Percentiles rank a stretch among this genome's conserved stretches.
Evolutionary conservation across 1,284 basidiomycete species (phyloP).

Genomic region (Tranzscheliella williamsii): DNA sequence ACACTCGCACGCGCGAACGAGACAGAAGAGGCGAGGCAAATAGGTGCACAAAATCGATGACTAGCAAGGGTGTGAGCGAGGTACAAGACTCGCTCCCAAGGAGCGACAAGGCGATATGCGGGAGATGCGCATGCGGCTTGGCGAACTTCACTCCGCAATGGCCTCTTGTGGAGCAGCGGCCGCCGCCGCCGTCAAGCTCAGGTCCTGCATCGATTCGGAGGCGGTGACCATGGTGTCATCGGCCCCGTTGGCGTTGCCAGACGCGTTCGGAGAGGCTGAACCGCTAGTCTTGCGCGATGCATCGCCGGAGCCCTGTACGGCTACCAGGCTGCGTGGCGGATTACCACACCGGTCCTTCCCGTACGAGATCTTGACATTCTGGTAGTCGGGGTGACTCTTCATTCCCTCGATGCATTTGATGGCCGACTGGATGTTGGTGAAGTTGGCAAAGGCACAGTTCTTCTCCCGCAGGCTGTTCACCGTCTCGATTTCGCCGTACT

Average conservation of each 20-base stretch:
- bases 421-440: constrained; percentile 59
- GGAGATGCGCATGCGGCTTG: no score
- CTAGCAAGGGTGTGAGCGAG: no score
- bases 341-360: constrained; percentile 60
- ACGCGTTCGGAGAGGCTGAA: constrained; percentile 20
- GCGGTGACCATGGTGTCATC: constrained; percentile 45
- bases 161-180: not conserved
- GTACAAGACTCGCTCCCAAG: no score
- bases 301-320: constrained; percentile 2
- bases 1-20: no score
- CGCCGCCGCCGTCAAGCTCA: constrained; percentile 3
- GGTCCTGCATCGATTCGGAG: constrained; percentile 35
- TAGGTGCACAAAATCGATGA: no score
- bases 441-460: constrained; percentile 60
- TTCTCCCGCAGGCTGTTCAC: constrained; percentile 58
- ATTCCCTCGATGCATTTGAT: constrained; percentile 61
- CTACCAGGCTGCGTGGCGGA: constrained; percentile 37
- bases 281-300: constrained; percentile 23
- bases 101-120: no score
- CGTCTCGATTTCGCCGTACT: constrained; percentile 58
- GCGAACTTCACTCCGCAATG: no score
- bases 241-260: constrained; percentile 10
- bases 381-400: constrained; percentile 58
- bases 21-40: no score
- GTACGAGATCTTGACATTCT: constrained; percentile 54